A percentile compares a stretch with the other conserved stretches of the same genome.
phyloP scores from a whole-genome alignment of 2,329 filamentous ascomycete species.

The Exophiala oligosperma region DNA sequence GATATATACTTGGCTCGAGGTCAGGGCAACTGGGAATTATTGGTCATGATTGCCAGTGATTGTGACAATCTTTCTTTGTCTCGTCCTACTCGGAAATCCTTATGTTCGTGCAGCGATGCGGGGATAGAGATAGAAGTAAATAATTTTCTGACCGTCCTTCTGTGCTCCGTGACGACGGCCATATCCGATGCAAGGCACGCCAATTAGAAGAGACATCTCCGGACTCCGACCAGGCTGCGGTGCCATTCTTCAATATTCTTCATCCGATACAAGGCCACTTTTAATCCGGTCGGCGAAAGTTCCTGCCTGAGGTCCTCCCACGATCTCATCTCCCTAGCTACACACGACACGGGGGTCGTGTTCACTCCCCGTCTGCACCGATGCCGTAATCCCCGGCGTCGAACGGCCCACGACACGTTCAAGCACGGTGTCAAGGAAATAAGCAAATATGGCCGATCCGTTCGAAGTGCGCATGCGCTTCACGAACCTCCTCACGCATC shows the following conservation, averaged over 20 bases:
- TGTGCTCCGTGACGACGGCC: background rate
- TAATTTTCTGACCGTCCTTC: conserved; percentile 1
- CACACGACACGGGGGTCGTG: background rate
- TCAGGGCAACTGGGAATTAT: too few relatives aligned
- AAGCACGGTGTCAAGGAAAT: background rate
- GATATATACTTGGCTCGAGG: background rate
- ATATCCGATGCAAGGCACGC: conserved; percentile 20
- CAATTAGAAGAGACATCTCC: conserved; percentile 4
- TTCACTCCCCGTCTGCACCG: too few relatives aligned
- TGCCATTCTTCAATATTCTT: background rate
- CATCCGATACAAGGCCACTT: too few relatives aligned
- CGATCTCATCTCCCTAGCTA: too few relatives aligned
- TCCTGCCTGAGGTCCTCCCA: too few relatives aligned
- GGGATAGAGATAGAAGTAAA: conserved; percentile 1
- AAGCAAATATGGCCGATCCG: conserved; percentile 71
- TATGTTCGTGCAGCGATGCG: background rate
- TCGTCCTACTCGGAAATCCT: background rate
- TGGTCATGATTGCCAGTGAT: too few relatives aligned
- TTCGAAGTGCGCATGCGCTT: conserved; percentile 99
- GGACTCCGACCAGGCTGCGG: background rate
- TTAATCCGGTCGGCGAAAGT: background rate
- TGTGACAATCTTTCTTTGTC: background rate
- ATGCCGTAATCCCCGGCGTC: background rate
- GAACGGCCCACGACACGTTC: background rate
- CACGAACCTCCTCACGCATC: conserved; percentile 81